Percentiles rank a stretch among this genome's conserved stretches.
Conservation (phyloP, 495 filamentous ascomycete genomes). For the Sphaerosporella brunnea region DNA sequence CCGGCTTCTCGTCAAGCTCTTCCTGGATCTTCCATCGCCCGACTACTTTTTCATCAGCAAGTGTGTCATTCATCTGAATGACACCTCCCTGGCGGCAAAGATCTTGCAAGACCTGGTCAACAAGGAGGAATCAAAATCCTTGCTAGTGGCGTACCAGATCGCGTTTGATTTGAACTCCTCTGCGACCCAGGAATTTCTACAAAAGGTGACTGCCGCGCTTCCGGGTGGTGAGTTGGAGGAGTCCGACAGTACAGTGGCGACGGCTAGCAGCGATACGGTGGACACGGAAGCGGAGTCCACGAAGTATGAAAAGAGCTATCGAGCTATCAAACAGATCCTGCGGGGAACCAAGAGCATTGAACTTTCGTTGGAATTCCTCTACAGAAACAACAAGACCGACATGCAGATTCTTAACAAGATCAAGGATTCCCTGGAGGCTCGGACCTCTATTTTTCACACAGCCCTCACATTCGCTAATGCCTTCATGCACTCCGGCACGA, state of each 20-base stretch:
- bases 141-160: slow-evolving; percentile 85
- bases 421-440: slow-evolving; percentile 79
- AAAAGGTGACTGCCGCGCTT: slow-evolving; percentile 59
- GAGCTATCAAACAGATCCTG: slow-evolving; percentile 68
- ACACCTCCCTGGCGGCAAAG: slow-evolving; percentile 76
- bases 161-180: slow-evolving; percentile 97
- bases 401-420: slow-evolving; percentile 87
- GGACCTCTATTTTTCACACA: slow-evolving; percentile 97
- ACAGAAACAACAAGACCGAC: slow-evolving; percentile 77
- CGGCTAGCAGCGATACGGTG: slow-evolving; percentile 32
- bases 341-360: slow-evolving; percentile 82
- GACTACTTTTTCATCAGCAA: slow-evolving; percentile 98
- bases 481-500: slow-evolving; percentile 99
- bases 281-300: slow-evolving; percentile 31
- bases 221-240: slow-evolving; percentile 34
- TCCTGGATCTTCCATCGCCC: slow-evolving; percentile 42
- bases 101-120: slow-evolving; percentile 68
- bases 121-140: slow-evolving; percentile 56
- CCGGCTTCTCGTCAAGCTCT: slow-evolving; percentile 8
- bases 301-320: slow-evolving; percentile 44
- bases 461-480: slow-evolving; percentile 93
- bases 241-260: slow-evolving; percentile 24
- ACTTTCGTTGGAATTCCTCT: slow-evolving; percentile 88
- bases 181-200: slow-evolving; percentile 88
- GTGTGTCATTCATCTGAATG: slow-evolving; percentile 90